A percentile compares a stretch with the other conserved stretches of the same genome.
These are phyloP conservation scores for Calonectria ilicicola DNA, from an alignment of 2,329 filamentous ascomycete genomes.

Conservation along the genomic window DNA sequence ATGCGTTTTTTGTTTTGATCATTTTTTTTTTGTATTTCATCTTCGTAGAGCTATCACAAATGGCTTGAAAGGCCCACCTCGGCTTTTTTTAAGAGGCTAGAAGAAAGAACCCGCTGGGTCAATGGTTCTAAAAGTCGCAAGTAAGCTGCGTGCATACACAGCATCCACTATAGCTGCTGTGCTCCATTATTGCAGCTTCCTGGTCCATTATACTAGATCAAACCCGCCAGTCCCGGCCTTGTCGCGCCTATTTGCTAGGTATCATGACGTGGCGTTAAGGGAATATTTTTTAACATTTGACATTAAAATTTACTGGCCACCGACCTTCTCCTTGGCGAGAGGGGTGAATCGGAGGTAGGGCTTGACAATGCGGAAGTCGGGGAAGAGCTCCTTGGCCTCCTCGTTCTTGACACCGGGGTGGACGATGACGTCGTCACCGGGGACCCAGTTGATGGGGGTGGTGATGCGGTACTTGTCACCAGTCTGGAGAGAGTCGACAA, in stretches of 20 bases:
- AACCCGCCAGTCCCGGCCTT: not conserved
- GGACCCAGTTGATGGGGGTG: slow-evolving; percentile 91
- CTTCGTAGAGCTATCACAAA: slow-evolving; percentile 31
- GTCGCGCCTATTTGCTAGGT: slow-evolving; percentile 38
- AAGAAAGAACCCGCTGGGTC: not conserved
- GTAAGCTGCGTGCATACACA: not conserved
- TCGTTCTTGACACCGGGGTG: slow-evolving; percentile 85
- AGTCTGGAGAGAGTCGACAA: slow-evolving; percentile 83
- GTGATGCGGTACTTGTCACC: slow-evolving; percentile 90
- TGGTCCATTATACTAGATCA: slow-evolving; percentile 30
- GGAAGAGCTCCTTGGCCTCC: slow-evolving; percentile 90
- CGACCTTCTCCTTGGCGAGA: slow-evolving; percentile 65
- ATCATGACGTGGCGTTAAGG: slow-evolving; percentile 32
- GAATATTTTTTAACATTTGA: not conserved
- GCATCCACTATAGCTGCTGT: not conserved
- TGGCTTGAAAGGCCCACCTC: slow-evolving; percentile 29
- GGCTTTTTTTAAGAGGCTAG: not conserved
- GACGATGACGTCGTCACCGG: slow-evolving; percentile 92
- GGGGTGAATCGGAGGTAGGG: slow-evolving; percentile 81
- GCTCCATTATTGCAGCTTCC: slow-evolving; percentile 9
- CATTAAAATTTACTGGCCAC: slow-evolving; percentile 29
- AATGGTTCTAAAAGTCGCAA: slow-evolving; percentile 29
- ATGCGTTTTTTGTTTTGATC: slow-evolving; percentile 17
- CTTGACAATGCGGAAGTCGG: slow-evolving; percentile 77
- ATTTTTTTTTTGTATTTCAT: slow-evolving; percentile 39